phyloP scores from a whole-genome alignment of 305 asterid species.

The Petunia hybrid region DNA sequence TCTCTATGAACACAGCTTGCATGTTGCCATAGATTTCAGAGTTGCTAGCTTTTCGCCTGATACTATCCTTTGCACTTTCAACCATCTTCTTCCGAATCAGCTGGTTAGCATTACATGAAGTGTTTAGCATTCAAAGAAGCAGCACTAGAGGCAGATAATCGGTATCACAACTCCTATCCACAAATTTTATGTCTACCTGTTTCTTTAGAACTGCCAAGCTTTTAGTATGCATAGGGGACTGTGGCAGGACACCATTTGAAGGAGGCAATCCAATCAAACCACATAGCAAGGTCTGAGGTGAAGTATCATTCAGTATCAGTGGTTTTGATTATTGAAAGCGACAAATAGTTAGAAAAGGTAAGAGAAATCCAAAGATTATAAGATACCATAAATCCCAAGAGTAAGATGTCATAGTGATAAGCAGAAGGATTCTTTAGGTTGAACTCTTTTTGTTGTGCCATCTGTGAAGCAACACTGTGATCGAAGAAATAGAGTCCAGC shows the following conservation, averaged over 20 bases:
- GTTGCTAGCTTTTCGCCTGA: conserved; percentile 56
- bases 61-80: conserved; percentile 72
- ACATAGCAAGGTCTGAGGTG: conserved; percentile 60
- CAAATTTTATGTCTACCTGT: conserved; percentile 48
- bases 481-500: conserved; percentile 88
- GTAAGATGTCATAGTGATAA: conserved; percentile 72
- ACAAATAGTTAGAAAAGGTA: not conserved
- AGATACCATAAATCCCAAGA: conserved; percentile 78
- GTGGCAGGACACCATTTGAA: conserved; percentile 90
- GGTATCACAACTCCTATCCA: not conserved
- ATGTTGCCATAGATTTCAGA: conserved; percentile 76
- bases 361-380: not conserved
- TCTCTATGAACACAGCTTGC: conserved; percentile 79
- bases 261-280: conserved; percentile 88
- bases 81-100: conserved; percentile 70
- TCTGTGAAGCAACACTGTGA: conserved; percentile 86
- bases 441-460: conserved; percentile 87
- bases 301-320: not conserved
- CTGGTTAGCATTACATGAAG: conserved; percentile 36
- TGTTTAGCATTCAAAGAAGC: not conserved
- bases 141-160: not conserved
- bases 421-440: conserved; percentile 78
- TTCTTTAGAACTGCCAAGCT: conserved; percentile 73
- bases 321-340: not conserved
- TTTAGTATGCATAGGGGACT: conserved; percentile 88